Evolutionary conservation across 2,329 filamentous ascomycete species (phyloP).

Genomic region (Ophiostoma sp.): DNA sequence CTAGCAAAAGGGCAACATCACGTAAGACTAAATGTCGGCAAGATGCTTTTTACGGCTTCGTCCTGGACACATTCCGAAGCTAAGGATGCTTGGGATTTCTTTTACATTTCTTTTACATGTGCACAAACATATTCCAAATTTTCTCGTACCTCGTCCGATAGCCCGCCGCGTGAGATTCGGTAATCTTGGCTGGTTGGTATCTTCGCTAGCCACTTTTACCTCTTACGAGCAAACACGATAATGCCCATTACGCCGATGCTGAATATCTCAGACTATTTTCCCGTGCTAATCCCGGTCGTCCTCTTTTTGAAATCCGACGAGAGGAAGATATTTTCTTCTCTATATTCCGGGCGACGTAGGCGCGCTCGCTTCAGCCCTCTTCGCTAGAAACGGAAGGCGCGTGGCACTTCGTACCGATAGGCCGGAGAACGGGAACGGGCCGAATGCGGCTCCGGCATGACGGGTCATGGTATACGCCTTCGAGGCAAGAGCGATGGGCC

Average conservation of each 20-base stretch:
- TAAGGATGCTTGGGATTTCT: too few species aligned
- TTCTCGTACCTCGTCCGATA: too few species aligned
- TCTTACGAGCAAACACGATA: not conserved
- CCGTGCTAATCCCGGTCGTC: not conserved
- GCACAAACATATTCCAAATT: too few species aligned
- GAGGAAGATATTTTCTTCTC: not conserved
- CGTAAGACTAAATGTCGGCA: too few species aligned
- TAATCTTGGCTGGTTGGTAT: not conserved
- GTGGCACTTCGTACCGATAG: not conserved
- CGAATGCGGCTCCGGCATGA: not conserved
- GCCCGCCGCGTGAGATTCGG: not conserved
- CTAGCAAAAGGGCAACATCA: too few species aligned
- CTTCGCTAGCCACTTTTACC: not conserved
- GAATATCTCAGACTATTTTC: not conserved
- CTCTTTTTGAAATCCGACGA: not conserved
- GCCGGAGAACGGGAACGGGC: not conserved
- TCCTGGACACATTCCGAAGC: too few species aligned
- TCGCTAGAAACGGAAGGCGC: not conserved
- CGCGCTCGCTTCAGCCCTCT: not conserved
- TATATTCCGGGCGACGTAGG: not conserved
- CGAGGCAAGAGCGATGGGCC: not conserved
- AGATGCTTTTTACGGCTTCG: too few species aligned
- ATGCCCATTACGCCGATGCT: not conserved
- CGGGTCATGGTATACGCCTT: not conserved
- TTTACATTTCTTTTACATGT: too few species aligned